Evolutionary conservation across 352 stramenopile species (phyloP), one percentile per base, ranked within the genome.

Genomic region (Globisporangium barbulae): DNA sequence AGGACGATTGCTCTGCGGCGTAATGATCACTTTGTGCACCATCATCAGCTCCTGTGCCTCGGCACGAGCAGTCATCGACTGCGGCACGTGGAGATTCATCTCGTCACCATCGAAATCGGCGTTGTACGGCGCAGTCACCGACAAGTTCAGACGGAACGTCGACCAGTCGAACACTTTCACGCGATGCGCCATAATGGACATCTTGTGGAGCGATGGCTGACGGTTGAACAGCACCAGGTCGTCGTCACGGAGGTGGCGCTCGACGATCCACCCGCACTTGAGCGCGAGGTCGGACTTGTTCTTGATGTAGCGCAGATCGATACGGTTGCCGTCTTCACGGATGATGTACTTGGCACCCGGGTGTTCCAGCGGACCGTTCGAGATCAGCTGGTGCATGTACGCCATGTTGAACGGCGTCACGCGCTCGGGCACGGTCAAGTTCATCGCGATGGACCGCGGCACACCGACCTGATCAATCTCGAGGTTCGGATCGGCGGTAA

Each of bases 71-170:
- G 97, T 91, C 63, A 99, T 84, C n/a, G 93, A 98, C 83, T 99
- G 98, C 44, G 95, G 96, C 4, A 98, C 90, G 78, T 98, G 94
- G 61, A 99, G 82, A 77, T 99, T 99, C 98, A 99, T 99, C 79
- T 99, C 97, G 73, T 99, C 98, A 54, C 98, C 98, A 88, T 99
- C 98, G 70, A 99, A 99, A 91, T 99, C 98, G 63, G 98, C 98
- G 75, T 99, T 99, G 83, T 99, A 99, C 33, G 98, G 97, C 22
- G 96, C 96, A 5, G 98, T 99, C 19, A 97, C 89, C 47, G 91
- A 98, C 58, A 99, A 79, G 73, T 99, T 99, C 50, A 99, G 79
- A 71, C 98, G 94, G 81, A 99, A 99, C 22, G 98, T 99, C 49
- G 93, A 99, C 94, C 97, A 99, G 83, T 99, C 97, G 62, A 99